These are phyloP conservation scores for Pseudomassariella vexata DNA, from an alignment of 2,329 filamentous ascomycete genomes.

Conservation along the genomic window DNA sequence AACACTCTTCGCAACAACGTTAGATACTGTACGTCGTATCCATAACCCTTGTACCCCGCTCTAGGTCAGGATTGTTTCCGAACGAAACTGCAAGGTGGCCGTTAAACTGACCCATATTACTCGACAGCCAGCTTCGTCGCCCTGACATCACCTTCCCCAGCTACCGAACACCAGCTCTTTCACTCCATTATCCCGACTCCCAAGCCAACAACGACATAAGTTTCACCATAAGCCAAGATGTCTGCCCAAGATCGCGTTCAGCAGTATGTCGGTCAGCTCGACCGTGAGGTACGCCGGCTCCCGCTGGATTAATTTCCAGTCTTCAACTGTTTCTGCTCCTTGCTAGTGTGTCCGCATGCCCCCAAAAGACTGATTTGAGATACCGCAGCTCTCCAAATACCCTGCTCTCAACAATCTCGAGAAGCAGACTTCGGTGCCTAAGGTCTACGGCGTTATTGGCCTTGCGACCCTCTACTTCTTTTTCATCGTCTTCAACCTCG, in stretches of 20 bases:
- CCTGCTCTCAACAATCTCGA: slow-evolving; percentile 78
- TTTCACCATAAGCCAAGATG: slow-evolving; percentile 45
- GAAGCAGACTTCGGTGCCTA: slow-evolving; percentile 76
- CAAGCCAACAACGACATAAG: slow-evolving; percentile 7
- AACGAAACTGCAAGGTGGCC: too few relatives aligned
- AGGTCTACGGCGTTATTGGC: slow-evolving; percentile 78
- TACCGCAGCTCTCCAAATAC: slow-evolving; percentile 73
- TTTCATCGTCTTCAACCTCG: slow-evolving; percentile 89
- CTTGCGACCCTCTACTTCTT: slow-evolving; percentile 78
- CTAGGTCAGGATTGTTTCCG: too few relatives aligned
- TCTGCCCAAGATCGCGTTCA: slow-evolving; percentile 72
- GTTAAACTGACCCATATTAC: too few relatives aligned
- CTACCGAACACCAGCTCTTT: neutral
- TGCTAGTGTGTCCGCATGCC: too few relatives aligned
- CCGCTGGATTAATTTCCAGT: neutral
- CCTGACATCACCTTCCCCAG: slow-evolving; percentile 6
- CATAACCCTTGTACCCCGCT: too few relatives aligned
- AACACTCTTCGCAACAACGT: too few relatives aligned
- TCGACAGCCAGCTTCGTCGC: too few relatives aligned
- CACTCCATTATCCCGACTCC: too few relatives aligned
- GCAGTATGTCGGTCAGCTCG: slow-evolving; percentile 71
- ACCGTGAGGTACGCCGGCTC: slow-evolving; percentile 63
- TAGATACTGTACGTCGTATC: too few relatives aligned
- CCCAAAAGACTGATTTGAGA: slow-evolving; percentile 12
- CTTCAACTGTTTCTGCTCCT: neutral